These are phyloP conservation scores for Mortierella hygrophila DNA, from an alignment of 192 early-diverging fungal genomes.

Conservation along the genomic window DNA sequence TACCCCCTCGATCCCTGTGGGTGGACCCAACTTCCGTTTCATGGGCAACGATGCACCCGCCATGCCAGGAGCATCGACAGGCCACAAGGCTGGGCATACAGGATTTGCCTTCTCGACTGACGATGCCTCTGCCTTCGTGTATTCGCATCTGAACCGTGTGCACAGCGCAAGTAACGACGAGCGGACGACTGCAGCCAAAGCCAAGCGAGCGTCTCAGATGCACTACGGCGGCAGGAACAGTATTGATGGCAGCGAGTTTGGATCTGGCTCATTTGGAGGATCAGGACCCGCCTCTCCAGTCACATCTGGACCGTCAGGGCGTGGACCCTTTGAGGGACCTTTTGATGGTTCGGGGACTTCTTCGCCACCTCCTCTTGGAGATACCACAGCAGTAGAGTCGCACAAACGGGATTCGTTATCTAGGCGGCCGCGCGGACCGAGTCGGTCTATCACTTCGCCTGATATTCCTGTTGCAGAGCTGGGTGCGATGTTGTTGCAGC, in stretches of 20 bases:
- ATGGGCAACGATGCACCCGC: slow-evolving; percentile 39
- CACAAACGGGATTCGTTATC: slow-evolving; percentile 19
- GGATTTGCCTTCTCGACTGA: slow-evolving; percentile 53
- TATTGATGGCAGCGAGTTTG: slow-evolving; percentile 52
- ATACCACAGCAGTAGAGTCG: slow-evolving; percentile 31
- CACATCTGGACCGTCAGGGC: background rate
- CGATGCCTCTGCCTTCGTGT: slow-evolving; percentile 55
- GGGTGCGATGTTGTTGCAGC: slow-evolving; percentile 44
- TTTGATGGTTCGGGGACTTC: background rate
- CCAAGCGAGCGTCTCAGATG: slow-evolving; percentile 33
- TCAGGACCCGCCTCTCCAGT: background rate
- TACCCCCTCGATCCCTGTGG: slow-evolving; percentile 46
- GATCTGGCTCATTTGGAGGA: slow-evolving; percentile 17
- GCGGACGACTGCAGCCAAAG: slow-evolving; percentile 11
- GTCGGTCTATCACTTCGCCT: slow-evolving; percentile 46
- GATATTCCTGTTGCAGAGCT: slow-evolving; percentile 55
- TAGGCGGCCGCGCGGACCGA: slow-evolving; percentile 38
- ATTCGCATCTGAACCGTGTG: slow-evolving; percentile 45
- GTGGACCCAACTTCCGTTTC: slow-evolving; percentile 49
- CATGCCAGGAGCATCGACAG: slow-evolving; percentile 5
- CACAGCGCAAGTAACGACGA: slow-evolving; percentile 50
- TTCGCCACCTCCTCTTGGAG: slow-evolving; percentile 23
- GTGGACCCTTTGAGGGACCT: background rate
- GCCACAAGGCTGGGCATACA: slow-evolving; percentile 29
- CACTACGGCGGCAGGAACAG: slow-evolving; percentile 39